Evolutionary conservation across 2,329 filamentous ascomycete genomes (phyloP).

Genomic region (Nothopassalora personata): DNA sequence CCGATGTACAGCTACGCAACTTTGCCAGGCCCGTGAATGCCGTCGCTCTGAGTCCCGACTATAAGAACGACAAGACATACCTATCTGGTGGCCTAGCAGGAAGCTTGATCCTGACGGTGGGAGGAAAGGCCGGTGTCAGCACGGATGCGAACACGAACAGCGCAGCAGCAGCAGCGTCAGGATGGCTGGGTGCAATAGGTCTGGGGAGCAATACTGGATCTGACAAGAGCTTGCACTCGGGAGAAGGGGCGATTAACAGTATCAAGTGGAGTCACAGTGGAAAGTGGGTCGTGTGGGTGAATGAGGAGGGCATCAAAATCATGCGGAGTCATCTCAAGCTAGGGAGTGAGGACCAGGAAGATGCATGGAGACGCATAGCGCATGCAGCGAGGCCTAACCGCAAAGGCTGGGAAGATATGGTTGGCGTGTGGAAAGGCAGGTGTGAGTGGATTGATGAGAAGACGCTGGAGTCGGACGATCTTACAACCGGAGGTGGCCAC

Average conservation of each 20-base stretch:
- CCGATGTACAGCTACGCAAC: constrained; percentile 86
- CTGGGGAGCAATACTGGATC: constrained; percentile 68
- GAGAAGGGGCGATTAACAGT: constrained; percentile 82
- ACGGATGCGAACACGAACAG: constrained; percentile 81
- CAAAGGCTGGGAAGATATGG: constrained; percentile 92
- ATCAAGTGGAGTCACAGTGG: constrained; percentile 95
- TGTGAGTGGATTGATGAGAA: constrained; percentile 90
- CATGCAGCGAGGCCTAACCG: constrained; percentile 86
- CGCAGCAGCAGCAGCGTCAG: constrained; percentile 70
- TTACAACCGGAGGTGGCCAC: constrained; percentile 38
- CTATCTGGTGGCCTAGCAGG: constrained; percentile 86
- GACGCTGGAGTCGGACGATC: constrained; percentile 67
- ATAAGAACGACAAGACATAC: constrained; percentile 81
- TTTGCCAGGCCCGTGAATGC: constrained; percentile 90
- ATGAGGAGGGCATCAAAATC: constrained; percentile 95
- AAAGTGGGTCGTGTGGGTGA: constrained; percentile 90
- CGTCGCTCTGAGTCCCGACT: constrained; percentile 91
- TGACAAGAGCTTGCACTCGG: constrained; percentile 82
- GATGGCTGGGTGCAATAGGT: constrained; percentile 87
- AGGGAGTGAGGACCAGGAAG: constrained; percentile 68
- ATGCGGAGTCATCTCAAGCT: constrained; percentile 86
- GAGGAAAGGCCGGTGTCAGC: constrained; percentile 71
- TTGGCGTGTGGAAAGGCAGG: constrained; percentile 85
- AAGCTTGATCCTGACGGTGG: constrained; percentile 77
- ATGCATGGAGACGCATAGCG: constrained; percentile 89